phyloP scores from a whole-genome alignment of 2,329 filamentous ascomycete species.

The Neofusicoccum kwambonambiense region DNA sequence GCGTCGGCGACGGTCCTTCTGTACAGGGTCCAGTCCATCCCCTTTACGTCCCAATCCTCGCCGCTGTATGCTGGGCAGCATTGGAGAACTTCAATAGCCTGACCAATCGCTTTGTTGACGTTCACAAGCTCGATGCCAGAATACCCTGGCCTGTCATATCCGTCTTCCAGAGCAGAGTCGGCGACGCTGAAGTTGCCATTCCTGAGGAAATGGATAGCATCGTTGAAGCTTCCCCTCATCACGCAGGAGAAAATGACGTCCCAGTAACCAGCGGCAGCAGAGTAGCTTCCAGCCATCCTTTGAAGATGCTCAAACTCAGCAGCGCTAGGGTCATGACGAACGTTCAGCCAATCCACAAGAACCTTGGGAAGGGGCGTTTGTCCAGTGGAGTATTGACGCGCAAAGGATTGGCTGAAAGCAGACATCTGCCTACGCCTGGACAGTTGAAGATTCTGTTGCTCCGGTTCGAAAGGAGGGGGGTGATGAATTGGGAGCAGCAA shows the following conservation, averaged over 20 bases:
- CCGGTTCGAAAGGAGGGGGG: slow-evolving; percentile 46
- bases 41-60: slow-evolving; percentile 79
- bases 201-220: slow-evolving; percentile 66
- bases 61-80: slow-evolving; percentile 66
- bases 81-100: slow-evolving; percentile 67
- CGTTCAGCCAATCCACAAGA: slow-evolving; percentile 78
- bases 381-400: slow-evolving; percentile 19
- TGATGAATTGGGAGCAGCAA: slow-evolving; percentile 79
- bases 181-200: slow-evolving; percentile 78
- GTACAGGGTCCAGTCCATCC: slow-evolving; percentile 80
- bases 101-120: slow-evolving; percentile 68
- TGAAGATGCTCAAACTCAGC: slow-evolving; percentile 66
- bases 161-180: slow-evolving; percentile 62
- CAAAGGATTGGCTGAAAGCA: slow-evolving; percentile 25
- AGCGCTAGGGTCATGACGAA: slow-evolving; percentile 70
- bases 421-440: slow-evolving; percentile 27
- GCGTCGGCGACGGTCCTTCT: slow-evolving; percentile 70
- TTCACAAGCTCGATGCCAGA: slow-evolving; percentile 73
- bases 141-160: slow-evolving; percentile 66
- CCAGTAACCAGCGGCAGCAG: slow-evolving; percentile 79
- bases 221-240: slow-evolving; percentile 70
- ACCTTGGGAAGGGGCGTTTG: slow-evolving; percentile 66
- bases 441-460: slow-evolving; percentile 22
- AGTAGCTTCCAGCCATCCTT: slow-evolving; percentile 67
- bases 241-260: slow-evolving; percentile 73